Evolutionary conservation across 345 rosid genomes (phyloP).

Genomic region (Excoecaria cochinchinensis): DNA sequence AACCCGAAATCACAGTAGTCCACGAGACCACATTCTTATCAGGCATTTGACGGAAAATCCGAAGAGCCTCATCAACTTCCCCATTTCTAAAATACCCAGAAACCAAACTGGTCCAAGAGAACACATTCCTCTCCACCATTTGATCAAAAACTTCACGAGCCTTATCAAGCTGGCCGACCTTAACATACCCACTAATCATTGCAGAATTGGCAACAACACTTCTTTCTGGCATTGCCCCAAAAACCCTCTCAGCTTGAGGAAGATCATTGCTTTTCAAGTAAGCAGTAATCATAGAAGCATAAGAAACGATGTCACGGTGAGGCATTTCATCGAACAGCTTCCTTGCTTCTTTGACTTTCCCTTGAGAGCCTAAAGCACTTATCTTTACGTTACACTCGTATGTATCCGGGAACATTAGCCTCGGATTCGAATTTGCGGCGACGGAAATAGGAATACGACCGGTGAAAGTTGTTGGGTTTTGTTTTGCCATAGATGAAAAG

Average conservation of each 20-base stretch:
- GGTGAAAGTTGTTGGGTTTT: not conserved
- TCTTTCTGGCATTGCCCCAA: constrained; percentile 6
- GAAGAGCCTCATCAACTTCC: constrained; percentile 6
- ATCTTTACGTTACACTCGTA: constrained; percentile 6
- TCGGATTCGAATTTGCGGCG: not conserved
- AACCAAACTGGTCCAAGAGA: constrained; percentile 17
- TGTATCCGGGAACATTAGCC: not conserved
- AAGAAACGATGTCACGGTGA: constrained; percentile 4
- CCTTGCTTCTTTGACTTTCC: constrained; percentile 11
- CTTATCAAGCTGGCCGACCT: constrained; percentile 4
- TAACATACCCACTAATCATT: constrained; percentile 13
- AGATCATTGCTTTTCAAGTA: constrained; percentile 9
- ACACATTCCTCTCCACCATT: constrained; percentile 12
- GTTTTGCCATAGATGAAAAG: not conserved
- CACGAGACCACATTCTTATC: constrained; percentile 13
- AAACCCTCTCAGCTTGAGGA: constrained; percentile 5
- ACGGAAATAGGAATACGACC: not conserved
- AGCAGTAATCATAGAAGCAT: constrained; percentile 17
- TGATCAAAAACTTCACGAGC: constrained; percentile 13
- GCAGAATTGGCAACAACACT: constrained; percentile 13
- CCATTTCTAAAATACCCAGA: constrained; percentile 14
- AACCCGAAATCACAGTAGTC: constrained; percentile 14
- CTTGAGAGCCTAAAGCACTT: not conserved
- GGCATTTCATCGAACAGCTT: constrained; percentile 18
- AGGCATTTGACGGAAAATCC: constrained; percentile 11